These are phyloP conservation scores for Cardiospermum halicacabum DNA, from an alignment of 345 rosid species.

Conservation along the genomic window DNA sequence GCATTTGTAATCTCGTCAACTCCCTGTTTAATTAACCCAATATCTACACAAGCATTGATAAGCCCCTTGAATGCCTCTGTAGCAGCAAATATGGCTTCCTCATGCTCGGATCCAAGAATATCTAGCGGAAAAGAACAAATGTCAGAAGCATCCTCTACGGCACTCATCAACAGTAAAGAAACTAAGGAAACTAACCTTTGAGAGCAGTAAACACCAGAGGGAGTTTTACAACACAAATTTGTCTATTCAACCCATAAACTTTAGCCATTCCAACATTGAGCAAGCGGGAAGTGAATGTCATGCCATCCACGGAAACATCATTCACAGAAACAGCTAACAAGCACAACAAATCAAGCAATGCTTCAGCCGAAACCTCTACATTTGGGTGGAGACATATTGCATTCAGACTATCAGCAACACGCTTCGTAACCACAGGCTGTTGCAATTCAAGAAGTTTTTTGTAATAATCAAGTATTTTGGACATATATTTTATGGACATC, in stretches of 20 bases:
- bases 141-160: not conserved
- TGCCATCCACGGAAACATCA: conserved; percentile 64
- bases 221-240: conserved; percentile 63
- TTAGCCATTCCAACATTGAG: conserved; percentile 73
- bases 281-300: conserved; percentile 72
- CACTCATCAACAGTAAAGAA: not conserved
- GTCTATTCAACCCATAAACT: conserved; percentile 55
- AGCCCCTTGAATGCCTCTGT: conserved; percentile 67
- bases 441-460: conserved; percentile 57
- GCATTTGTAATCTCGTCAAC: conserved; percentile 46
- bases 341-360: conserved; percentile 57
- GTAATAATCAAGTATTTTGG: conserved; percentile 53
- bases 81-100: conserved; percentile 87
- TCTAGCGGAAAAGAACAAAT: conserved; percentile 47
- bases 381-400: conserved; percentile 49
- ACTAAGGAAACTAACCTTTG: conserved; percentile 41
- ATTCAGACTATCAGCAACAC: conserved; percentile 65
- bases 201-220: conserved; percentile 69
- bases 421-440: conserved; percentile 61
- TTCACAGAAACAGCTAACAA: conserved; percentile 49
- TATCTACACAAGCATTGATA: conserved; percentile 68
- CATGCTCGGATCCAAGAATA: conserved; percentile 84
- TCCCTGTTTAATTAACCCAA: conserved; percentile 68
- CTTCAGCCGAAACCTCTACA: conserved; percentile 58
- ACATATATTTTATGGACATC: conserved; percentile 51